A percentile compares a stretch with the other conserved stretches of the same genome.
Evolutionary conservation across 306 rosid species (phyloP).

Genomic region (Nissolia schottii): DNA sequence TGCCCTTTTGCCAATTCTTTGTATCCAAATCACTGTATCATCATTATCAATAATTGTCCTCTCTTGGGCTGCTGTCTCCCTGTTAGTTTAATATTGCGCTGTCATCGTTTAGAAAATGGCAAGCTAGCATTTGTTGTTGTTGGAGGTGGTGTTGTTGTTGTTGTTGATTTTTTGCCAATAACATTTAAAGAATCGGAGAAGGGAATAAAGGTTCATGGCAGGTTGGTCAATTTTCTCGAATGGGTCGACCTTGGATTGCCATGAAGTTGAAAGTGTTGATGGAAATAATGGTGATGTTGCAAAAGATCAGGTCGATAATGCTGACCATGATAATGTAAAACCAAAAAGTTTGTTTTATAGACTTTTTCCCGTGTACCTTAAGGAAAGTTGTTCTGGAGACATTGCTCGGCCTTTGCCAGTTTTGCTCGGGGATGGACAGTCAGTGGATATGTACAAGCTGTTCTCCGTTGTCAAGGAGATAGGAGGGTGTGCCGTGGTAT

Average conservation of each 20-base stretch:
- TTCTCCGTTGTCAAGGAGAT: slow-evolving; percentile 52
- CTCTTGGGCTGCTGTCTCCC: background rate
- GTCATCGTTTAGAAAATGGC: slow-evolving; percentile 4
- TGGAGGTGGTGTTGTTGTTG: background rate
- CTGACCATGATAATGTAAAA: slow-evolving; percentile 26
- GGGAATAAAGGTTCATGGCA: slow-evolving; percentile 59
- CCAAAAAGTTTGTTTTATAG: slow-evolving; percentile 48
- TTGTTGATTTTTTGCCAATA: background rate
- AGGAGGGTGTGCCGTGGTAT: slow-evolving; percentile 65
- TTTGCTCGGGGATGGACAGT: slow-evolving; percentile 48
- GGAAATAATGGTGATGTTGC: slow-evolving; percentile 26
- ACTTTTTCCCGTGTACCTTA: slow-evolving; percentile 40
- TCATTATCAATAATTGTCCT: background rate
- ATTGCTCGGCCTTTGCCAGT: slow-evolving; percentile 56
- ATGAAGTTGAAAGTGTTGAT: slow-evolving; percentile 29
- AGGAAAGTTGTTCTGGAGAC: slow-evolving; percentile 42
- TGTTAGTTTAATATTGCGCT: background rate
- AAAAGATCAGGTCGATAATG: slow-evolving; percentile 21
- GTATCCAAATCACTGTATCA: background rate
- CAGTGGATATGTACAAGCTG: slow-evolving; percentile 62
- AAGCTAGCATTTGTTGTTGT: background rate
- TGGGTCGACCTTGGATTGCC: slow-evolving; percentile 47
- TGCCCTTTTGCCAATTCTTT: slow-evolving; percentile 8
- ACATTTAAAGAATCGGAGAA: background rate
- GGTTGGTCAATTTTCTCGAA: slow-evolving; percentile 48